phyloP scores from a whole-genome alignment of 768 basidiomycete species.

The Macrolepiota fuliginosa region DNA sequence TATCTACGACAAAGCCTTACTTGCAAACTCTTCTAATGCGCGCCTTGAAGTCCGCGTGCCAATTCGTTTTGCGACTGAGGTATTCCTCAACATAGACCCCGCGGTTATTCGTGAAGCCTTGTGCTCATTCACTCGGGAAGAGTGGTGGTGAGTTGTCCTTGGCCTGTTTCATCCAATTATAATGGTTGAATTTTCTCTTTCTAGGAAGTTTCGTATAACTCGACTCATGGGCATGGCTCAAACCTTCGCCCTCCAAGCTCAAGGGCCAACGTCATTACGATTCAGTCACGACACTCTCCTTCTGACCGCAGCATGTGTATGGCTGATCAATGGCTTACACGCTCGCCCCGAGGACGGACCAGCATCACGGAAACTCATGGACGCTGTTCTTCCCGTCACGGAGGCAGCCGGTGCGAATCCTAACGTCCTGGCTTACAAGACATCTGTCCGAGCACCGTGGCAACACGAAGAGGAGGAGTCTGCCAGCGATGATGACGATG shows the following conservation, averaged over 20 bases:
- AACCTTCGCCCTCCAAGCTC: neutral
- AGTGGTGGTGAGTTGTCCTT: conserved; percentile 10
- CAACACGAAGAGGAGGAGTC: neutral
- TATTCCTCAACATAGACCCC: neutral
- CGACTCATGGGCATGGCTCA: neutral
- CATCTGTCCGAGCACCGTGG: neutral
- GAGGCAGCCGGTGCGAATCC: neutral
- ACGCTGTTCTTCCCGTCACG: neutral
- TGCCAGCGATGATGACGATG: neutral
- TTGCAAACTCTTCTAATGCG: neutral
- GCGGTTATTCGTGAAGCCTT: neutral
- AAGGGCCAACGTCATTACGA: neutral
- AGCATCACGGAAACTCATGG: neutral
- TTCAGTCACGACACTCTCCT: neutral
- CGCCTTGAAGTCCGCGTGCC: conserved; percentile 14
- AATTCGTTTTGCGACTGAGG: neutral
- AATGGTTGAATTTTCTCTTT: neutral
- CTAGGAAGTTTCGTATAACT: neutral
- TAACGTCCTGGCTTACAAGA: neutral
- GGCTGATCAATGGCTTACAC: neutral
- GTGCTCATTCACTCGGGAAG: neutral
- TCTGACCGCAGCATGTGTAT: neutral
- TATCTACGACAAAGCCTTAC: neutral
- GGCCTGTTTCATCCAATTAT: neutral
- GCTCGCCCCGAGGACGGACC: neutral